These are phyloP conservation scores for Eudorina sp. DNA, from an alignment of 139 green algal genomes.

Conservation along the genomic window DNA sequence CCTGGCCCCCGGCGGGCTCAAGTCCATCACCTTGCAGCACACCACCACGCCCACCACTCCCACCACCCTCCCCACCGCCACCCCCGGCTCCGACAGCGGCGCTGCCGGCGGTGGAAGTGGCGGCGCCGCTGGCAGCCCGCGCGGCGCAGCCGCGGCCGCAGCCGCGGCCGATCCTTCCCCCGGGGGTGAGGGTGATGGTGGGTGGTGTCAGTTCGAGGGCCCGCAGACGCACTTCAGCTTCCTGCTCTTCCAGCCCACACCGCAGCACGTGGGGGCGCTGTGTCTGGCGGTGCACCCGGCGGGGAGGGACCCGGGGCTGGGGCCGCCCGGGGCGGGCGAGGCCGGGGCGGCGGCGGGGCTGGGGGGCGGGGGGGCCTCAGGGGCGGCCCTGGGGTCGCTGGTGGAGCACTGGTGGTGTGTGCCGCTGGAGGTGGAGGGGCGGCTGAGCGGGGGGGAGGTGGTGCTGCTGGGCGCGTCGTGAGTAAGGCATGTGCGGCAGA, in stretches of 20 bases:
- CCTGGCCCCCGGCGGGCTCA: background rate
- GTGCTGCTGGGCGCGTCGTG: slow-evolving; percentile 10
- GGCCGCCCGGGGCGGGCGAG: too few relatives aligned
- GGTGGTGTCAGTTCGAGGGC: background rate
- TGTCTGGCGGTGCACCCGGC: slow-evolving; percentile 1
- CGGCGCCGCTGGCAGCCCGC: background rate
- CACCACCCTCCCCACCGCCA: too few relatives aligned
- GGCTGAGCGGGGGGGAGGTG: background rate
- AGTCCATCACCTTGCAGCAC: slow-evolving; percentile 13
- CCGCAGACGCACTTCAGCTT: background rate
- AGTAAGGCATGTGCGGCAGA: too few relatives aligned
- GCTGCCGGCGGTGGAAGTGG: background rate
- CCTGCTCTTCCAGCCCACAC: slow-evolving; percentile 38
- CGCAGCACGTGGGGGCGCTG: background rate
- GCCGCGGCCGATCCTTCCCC: too few relatives aligned
- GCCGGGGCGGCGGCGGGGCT: background rate
- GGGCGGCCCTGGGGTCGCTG: background rate
- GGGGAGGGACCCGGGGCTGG: too few relatives aligned
- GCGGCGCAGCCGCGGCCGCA: background rate
- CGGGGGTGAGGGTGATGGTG: background rate
- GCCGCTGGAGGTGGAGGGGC: slow-evolving; percentile 23
- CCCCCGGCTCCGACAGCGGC: too few relatives aligned
- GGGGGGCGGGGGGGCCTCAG: background rate
- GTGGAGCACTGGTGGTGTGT: slow-evolving; percentile 44
- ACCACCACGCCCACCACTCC: too few relatives aligned